Base-by-base conservation (phyloP, 2,329 filamentous ascomycete species). In the Chaetomium sp. region DNA sequence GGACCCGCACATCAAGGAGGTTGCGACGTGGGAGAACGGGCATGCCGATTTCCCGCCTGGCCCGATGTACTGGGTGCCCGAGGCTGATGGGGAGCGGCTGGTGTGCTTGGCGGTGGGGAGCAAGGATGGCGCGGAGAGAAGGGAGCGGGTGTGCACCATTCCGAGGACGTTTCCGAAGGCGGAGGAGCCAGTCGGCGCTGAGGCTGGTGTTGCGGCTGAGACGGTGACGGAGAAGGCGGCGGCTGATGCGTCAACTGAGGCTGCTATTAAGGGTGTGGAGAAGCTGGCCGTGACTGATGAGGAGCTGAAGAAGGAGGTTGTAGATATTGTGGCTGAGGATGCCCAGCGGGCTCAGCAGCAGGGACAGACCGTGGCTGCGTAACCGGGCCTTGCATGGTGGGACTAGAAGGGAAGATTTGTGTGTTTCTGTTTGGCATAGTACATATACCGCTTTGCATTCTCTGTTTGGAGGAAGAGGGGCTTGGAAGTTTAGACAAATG, bases 1-100 rank as follows among this genome's bases (percentile, higher is more conserved):
- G n/a, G 91, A 96, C 62, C 80, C 81, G 0, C 69, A 71, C 36
- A 78, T 82, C 68, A 70, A 75, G 42, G 74, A 76, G 19, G 67
- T 77, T 41, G 66, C 79, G 19, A 64, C 69, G 10, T 86, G 80
- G 77, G 77, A 80, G 63, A 74, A 76, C 44, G 79, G 76, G 4
- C 64, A 76, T 64, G 74, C 68, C n/a, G 69, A 69, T 2, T 84
- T 86, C 64, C 81, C 80, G 0, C 65, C 70, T 4, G 82, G 82
- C 0, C 82, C 83, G 1, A 67, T 82, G 65, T 72, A 80, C 59
- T 86, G 82, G 83, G 68, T 75, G 47, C 72, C 77, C n/a, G 67
- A 71, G 3, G 72, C 74, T 2, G 75, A 71, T 46, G 76, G 72
- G 12, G 71, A 71, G 50, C 67, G 70, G 49, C 56, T 84, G 35